Conservation (phyloP, 1,284 basidiomycete genomes). For the Fomitopsis schrenkii region DNA sequence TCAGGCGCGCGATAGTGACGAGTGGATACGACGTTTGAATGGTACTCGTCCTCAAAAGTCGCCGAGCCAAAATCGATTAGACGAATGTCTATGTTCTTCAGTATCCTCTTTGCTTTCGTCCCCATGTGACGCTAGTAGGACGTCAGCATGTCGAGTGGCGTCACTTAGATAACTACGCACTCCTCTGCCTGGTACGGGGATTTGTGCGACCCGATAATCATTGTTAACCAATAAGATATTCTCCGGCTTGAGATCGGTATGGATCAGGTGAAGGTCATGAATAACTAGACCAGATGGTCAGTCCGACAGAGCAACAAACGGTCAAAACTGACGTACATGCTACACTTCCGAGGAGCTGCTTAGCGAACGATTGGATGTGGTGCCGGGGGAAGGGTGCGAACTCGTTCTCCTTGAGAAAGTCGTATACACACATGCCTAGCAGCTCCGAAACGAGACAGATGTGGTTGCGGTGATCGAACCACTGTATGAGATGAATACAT, state of each 20-base stretch:
- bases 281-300: slow-evolving; percentile 58
- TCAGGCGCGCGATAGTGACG: slow-evolving; percentile 99
- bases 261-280: slow-evolving; percentile 88
- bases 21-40: slow-evolving; percentile 96
- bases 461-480: slow-evolving; percentile 97
- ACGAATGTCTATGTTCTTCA: slow-evolving; percentile 89
- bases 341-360: slow-evolving; percentile 89
- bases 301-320: not conserved
- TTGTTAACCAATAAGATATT: slow-evolving; percentile 95
- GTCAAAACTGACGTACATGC: slow-evolving; percentile 67
- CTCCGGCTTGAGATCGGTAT: slow-evolving; percentile 99
- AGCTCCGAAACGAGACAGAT: slow-evolving; percentile 98
- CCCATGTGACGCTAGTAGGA: slow-evolving; percentile 51
- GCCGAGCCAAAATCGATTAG: slow-evolving; percentile 99
- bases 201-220: slow-evolving; percentile 58
- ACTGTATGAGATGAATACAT: slow-evolving; percentile 95
- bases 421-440: slow-evolving; percentile 96
- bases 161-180: slow-evolving; percentile 8
- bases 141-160: not conserved
- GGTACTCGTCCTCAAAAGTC: slow-evolving; percentile 97
- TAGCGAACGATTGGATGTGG: slow-evolving; percentile 96
- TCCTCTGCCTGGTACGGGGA: slow-evolving; percentile 60
- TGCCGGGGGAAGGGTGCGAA: slow-evolving; percentile 95
- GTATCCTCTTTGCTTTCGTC: slow-evolving; percentile 65
- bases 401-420: slow-evolving; percentile 97